Base-by-base conservation (phyloP, 192 early-diverging fungal genomes). In the Borealophlyctis nickersoniae region DNA sequence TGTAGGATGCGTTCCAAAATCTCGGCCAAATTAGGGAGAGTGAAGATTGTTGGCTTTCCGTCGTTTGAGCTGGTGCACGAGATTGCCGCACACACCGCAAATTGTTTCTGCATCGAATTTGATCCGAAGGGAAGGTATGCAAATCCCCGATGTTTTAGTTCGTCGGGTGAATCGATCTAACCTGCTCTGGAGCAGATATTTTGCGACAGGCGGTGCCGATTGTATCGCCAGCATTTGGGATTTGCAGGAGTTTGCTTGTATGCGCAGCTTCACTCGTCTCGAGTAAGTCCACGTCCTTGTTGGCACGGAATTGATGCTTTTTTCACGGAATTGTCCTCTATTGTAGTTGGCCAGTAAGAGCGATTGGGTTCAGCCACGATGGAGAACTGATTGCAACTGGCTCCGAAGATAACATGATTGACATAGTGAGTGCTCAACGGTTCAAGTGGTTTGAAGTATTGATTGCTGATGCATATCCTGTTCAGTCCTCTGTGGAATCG, bases 121-220 rank as follows among this genome's bases (percentile, higher is more conserved):
- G 91, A 93, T 80, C 90, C 90, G 22, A 74, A 75, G 26, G 83
- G 87, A 62, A 78, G 82, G 60, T 81, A 71, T 5, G 50, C 33
- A 23, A 45, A 45, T 19, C 39, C 39, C 5, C 35, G 23, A 30
- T 54, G 23, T 30, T 28, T 34, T 29, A 55, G 28, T 26, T 4
- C 35, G 19, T 36, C 32, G 24, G 73, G 36, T 36, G 28, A 28
- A 16, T 4, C 34, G 24, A 11, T 29, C 36, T 33, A 27, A 14
- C 11, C 23, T 29, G 9, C 23, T 35, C 11, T 23, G 52, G 7
- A 30, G 3, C 60, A 79, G 85, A 75, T 93, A 92, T 70, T 71
- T 93, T 55, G 90, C 90, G 2, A 86, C 88, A 4, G 91, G 91
- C 14, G 81, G 83, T 36, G 88, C 87, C 9, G 91, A 93, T 70